Evolutionary conservation across 2,329 filamentous ascomycete genomes (phyloP), one percentile per base, ranked within the genome.

Genomic region (Fonsecaea monophora): DNA sequence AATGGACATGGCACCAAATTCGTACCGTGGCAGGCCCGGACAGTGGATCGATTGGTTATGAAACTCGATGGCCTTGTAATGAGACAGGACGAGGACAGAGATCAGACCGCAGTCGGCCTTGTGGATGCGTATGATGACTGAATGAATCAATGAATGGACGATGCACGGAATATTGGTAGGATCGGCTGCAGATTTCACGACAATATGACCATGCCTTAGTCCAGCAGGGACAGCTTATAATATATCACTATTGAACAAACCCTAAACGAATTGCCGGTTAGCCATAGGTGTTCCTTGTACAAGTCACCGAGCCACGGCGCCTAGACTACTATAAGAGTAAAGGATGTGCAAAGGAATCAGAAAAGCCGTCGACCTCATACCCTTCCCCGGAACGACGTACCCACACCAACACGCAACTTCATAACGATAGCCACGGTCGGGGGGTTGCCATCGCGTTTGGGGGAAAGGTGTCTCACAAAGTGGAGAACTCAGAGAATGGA

Each of bases 1-100:
- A 77, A 82, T 56, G 73, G 77, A 57, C 75, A 37, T 12, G 40
- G 35, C 42, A 60, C 80, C 67, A 82, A 71, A 78, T 68, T 97
- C 76, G 83, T 89, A 35, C 90, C 92, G 0, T 85, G 87, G 68
- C 88, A 90, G 67, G 86, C 92, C 3, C 92, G 92, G 0, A 91
- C 92, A 0, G 87, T 97, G 54, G 92, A 97, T 80, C 84, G 91
- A 66, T 79, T 97, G 75, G 78, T 97, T 75, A 96, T 97, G 92
- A 97, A 97, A 82, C 81, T 97, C 73, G 93, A 97, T 71, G 87
- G 85, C 53, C 59, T 73, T 37, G 62, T 55, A 6, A 67, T 60
- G 12, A 67, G 55, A 30, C 65, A 58, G 10, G 67, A 68, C 12
- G 64, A 69, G 18, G 63, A 69, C 3, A 55, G 55, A 21, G 38